Evolutionary conservation across 2,329 filamentous ascomycete species (phyloP).

Genomic region (Intubia oerlemansii): DNA sequence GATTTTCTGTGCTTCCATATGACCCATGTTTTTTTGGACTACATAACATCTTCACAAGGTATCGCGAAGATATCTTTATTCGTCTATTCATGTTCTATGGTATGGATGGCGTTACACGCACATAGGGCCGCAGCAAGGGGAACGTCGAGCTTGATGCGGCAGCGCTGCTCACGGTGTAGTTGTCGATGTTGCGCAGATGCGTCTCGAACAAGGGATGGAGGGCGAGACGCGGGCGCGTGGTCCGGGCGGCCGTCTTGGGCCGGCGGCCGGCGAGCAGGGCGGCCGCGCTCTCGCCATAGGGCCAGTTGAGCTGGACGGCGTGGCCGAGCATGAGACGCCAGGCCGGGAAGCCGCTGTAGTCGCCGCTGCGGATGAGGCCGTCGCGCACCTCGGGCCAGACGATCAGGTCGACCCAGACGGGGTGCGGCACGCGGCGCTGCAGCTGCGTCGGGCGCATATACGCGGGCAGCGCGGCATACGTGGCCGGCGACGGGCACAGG

Average conservation of each 20-base stretch:
- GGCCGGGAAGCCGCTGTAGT: slow-evolving; percentile 1
- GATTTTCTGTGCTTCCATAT: too few species aligned
- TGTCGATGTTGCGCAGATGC: slow-evolving; percentile 43
- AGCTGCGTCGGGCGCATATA: slow-evolving; percentile 10
- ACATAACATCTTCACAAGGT: too few species aligned
- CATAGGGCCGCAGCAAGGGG: slow-evolving; percentile 24
- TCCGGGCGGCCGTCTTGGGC: too few species aligned
- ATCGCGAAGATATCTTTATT: too few species aligned
- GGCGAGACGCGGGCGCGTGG: slow-evolving; percentile 1
- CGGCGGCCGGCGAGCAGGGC: not conserved
- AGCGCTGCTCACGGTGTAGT: slow-evolving; percentile 77
- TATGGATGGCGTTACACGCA: too few species aligned
- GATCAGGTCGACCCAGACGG: slow-evolving; percentile 6
- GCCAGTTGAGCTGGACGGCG: slow-evolving; percentile 4
- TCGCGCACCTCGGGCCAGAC: slow-evolving; percentile 5
- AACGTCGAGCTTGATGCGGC: slow-evolving; percentile 47
- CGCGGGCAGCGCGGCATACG: slow-evolving; percentile 6
- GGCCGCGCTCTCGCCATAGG: slow-evolving; percentile 2
- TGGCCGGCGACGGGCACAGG: slow-evolving; percentile 2
- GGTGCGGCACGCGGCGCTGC: slow-evolving; percentile 4
- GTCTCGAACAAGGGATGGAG: slow-evolving; percentile 5
- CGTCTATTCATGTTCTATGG: too few species aligned
- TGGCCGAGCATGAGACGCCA: slow-evolving; percentile 2
- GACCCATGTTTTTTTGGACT: too few species aligned
- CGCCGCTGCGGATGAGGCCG: slow-evolving; percentile 2